Conservation (phyloP, 2,329 filamentous ascomycete genomes). For the Shiraia bambusicola region DNA sequence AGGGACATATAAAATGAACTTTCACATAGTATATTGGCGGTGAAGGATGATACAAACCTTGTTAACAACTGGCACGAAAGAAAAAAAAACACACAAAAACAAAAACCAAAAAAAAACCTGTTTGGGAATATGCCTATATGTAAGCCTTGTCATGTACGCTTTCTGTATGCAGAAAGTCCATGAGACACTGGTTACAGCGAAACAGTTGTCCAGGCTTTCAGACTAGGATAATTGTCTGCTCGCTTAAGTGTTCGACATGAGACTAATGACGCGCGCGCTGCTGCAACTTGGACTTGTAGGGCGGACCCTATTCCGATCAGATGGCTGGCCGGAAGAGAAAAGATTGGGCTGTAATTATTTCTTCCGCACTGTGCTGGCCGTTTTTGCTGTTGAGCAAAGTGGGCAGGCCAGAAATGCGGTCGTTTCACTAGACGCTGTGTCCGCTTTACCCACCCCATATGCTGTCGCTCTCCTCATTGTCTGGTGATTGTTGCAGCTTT, state of each 20-base stretch:
- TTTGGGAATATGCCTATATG: no score
- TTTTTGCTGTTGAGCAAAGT: not conserved
- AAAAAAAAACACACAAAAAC: no score
- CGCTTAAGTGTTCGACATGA: constrained; percentile 25
- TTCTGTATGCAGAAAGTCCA: no score
- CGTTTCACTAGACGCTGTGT: constrained; percentile 15
- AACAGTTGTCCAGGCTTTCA: constrained; percentile 7
- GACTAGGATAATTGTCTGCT: constrained; percentile 22
- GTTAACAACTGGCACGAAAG: no score
- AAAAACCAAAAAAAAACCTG: no score
- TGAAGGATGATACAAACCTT: no score
- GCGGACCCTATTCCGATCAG: constrained; percentile 27
- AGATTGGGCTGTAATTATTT: not conserved
- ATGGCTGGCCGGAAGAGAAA: constrained; percentile 15
- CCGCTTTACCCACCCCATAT: constrained; percentile 1
- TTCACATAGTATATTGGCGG: no score
- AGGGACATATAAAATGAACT: no score
- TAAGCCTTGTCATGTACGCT: no score
- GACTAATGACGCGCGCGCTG: constrained; percentile 32
- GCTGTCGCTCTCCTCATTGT: not conserved
- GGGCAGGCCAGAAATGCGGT: constrained; percentile 1
- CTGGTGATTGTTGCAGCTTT: constrained; percentile 1
- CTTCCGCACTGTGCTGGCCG: not conserved
- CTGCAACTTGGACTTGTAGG: constrained; percentile 25
- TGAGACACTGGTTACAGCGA: no score